Conservation (phyloP, 768 basidiomycete species). For the Rossbeevera mucosa region DNA sequence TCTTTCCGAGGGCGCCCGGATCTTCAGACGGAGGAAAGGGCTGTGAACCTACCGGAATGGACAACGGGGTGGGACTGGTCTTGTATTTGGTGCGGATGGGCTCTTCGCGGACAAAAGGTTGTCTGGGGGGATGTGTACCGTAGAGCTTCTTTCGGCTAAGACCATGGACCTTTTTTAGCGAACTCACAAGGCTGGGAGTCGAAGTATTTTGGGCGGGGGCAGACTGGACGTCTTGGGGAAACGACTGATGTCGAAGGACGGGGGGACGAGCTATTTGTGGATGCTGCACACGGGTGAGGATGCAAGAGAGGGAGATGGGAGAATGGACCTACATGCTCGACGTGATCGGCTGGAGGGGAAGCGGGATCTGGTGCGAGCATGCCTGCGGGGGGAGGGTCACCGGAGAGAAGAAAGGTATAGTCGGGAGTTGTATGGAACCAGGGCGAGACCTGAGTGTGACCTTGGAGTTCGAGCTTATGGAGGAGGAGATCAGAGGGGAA, state of each 20-base stretch:
- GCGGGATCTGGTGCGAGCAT: neutral
- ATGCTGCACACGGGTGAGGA: conserved; percentile 11
- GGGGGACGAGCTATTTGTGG: conserved; percentile 12
- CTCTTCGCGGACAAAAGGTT: conserved; percentile 54
- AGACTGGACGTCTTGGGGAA: conserved; percentile 26
- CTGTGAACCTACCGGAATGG: conserved; percentile 26
- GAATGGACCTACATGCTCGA: conserved; percentile 13
- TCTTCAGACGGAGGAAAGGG: conserved; percentile 19
- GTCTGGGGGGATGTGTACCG: conserved; percentile 43
- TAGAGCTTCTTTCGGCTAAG: conserved; percentile 68
- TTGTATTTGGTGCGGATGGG: conserved; percentile 35
- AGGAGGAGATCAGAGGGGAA: conserved; percentile 1
- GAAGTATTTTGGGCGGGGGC: conserved; percentile 20
- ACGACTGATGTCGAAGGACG: conserved; percentile 28
- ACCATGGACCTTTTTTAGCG: conserved; percentile 64
- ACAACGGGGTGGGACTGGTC: conserved; percentile 29
- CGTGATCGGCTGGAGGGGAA: neutral
- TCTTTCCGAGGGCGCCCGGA: conserved; percentile 12
- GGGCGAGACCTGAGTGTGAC: conserved; percentile 23
- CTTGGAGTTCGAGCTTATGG: conserved; percentile 23
- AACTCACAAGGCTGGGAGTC: conserved; percentile 52
- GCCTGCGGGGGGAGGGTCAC: conserved; percentile 24
- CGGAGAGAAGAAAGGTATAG: conserved; percentile 42
- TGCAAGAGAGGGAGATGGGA: neutral
- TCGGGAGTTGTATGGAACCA: conserved; percentile 41